These are phyloP conservation scores for Mesembryanthemum crystallinum DNA, from an alignment of 148 eudicot species.

Conservation along the genomic window DNA sequence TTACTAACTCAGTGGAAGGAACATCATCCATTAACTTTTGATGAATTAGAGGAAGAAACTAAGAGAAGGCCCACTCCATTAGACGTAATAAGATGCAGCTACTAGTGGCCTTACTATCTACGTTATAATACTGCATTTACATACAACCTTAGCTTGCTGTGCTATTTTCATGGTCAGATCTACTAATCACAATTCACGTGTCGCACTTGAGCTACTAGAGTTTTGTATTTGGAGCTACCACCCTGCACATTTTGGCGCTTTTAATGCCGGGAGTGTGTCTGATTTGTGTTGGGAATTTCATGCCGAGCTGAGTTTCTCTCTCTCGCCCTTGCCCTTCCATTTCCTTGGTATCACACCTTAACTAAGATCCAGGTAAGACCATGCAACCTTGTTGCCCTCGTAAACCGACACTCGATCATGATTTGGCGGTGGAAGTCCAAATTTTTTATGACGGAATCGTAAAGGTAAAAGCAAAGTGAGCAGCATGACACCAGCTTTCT, in stretches of 20 bases:
- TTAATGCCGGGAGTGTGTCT: background rate
- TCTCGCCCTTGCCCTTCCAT: background rate
- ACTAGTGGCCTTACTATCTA: background rate
- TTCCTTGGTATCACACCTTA: background rate
- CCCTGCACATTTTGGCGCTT: background rate
- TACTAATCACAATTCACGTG: background rate
- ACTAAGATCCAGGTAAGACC: background rate
- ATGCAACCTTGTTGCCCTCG: constrained; percentile 8
- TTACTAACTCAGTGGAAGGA: background rate
- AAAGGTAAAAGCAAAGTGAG: constrained; percentile 15
- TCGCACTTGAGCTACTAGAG: background rate
- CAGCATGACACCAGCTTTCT: constrained; percentile 19
- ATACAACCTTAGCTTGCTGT: too few species aligned
- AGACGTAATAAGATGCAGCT: background rate
- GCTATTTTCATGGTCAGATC: background rate
- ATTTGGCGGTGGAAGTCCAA: constrained; percentile 14
- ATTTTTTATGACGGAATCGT: constrained; percentile 6
- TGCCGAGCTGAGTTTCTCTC: too few species aligned
- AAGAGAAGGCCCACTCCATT: background rate
- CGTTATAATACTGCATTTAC: too few species aligned
- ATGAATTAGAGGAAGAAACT: background rate
- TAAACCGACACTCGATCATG: constrained; percentile 16
- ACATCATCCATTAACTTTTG: background rate
- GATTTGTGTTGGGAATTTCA: background rate
- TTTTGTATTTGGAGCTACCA: background rate